Evolutionary conservation across 441 rosid species (phyloP), one percentile per base, ranked within the genome.

Genomic region (Aleurites moluccanus): DNA sequence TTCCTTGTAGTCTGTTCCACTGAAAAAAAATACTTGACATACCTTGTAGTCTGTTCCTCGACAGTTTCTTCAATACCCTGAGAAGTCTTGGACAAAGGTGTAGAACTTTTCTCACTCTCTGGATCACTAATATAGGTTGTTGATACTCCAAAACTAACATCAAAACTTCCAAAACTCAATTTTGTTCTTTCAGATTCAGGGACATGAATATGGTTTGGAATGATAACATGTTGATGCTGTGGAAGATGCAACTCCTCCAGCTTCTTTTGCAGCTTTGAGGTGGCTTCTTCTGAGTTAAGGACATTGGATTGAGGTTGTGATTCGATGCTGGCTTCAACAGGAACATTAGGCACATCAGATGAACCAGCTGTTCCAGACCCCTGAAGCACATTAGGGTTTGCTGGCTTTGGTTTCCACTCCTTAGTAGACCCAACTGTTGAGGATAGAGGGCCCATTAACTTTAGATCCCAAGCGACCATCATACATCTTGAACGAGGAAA

Each of bases 321-420:
- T 10, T 67, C 87, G 50, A 79, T 80, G 83, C 76, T 73, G 52
- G 85, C 78, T 82, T 92, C 87, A 73, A 83, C 82, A 75, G 85
- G 79, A 82, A 74, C 50, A 70, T 74, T 78, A 78, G 85, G 83
- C 60, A 77, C 79, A 79, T 85, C 91, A 79, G 88, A 70, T 77
- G 90, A 78, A 81, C 82, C 81, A 74, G 81, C 79, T 64, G 80
- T 72, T 81, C 86, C 93, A 82, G 89, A 77, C 28, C 77, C 86
- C 75, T 82, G 93, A 74, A 85, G 75, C 76, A 80, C 75, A 74
- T 68, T 87, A 33, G 86, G 69, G 81, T 77, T 86, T 80, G 87
- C 82, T 78, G 91, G 82, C 88, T 94, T 94, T 15, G 97, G 98
- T 77, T 92, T 94, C 98, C 98, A 94, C 82, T 94, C 98, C 85